Evolutionary conservation across 2,329 filamentous ascomycete species (phyloP).

Genomic region (Sporothrix globosa): DNA sequence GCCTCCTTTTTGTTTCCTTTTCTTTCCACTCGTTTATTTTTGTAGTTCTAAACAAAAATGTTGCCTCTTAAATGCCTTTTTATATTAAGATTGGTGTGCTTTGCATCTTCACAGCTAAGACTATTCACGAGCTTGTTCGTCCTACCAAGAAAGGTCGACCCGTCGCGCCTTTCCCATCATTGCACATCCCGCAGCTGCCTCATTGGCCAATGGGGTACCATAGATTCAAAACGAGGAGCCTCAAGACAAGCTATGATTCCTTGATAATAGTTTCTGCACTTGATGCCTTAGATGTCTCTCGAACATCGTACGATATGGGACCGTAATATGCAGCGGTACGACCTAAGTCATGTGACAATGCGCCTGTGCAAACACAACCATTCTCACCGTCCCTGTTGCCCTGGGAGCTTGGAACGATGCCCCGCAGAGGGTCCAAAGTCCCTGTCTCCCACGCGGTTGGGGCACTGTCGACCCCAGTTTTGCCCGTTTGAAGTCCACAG

Average conservation of each 20-base stretch:
- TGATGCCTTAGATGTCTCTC: not conserved
- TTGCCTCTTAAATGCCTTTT: too few relatives aligned
- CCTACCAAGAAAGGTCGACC: too few relatives aligned
- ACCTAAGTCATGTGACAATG: not conserved
- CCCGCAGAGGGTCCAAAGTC: conserved; percentile 17
- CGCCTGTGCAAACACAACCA: not conserved
- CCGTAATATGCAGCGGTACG: not conserved
- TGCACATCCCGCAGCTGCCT: not conserved
- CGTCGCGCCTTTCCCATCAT: not conserved
- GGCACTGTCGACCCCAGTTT: not conserved
- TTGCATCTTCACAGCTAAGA: too few relatives aligned
- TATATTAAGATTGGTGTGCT: too few relatives aligned
- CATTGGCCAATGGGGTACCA: not conserved
- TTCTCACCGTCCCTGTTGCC: not conserved
- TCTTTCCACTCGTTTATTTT: too few relatives aligned
- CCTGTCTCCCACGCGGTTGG: conserved; percentile 16
- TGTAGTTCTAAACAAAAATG: too few relatives aligned
- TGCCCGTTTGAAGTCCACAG: not conserved
- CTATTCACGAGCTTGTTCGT: too few relatives aligned
- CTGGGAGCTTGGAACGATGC: not conserved
- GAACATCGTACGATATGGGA: conserved; percentile 18
- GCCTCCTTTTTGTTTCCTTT: too few relatives aligned
- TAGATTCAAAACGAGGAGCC: not conserved
- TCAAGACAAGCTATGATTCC: not conserved
- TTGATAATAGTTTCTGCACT: not conserved